Evolutionary conservation across 1,139 yeast genomes (phyloP).

Genomic region (Hemisphaericaspora xylofermentans): DNA sequence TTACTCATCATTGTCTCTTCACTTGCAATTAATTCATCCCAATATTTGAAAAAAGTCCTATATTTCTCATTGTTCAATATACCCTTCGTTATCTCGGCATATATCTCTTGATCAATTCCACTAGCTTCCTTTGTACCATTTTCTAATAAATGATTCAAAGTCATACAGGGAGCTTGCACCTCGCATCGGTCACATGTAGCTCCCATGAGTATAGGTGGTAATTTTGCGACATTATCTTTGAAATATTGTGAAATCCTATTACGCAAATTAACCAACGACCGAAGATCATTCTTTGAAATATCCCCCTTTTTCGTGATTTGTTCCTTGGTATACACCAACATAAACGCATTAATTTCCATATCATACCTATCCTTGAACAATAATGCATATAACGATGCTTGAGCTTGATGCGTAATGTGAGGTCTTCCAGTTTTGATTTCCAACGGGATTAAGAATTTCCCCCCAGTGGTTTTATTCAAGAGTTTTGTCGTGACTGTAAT

Average conservation of each 20-base stretch:
- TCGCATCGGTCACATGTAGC: constrained; percentile 70
- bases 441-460: constrained; percentile 64
- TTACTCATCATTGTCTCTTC: constrained; percentile 66
- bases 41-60: constrained; percentile 57
- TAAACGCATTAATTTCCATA: constrained; percentile 59
- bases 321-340: constrained; percentile 73
- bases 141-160: constrained; percentile 60
- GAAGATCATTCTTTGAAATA: constrained; percentile 53
- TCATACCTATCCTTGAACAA: constrained; percentile 79
- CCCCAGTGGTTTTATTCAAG: constrained; percentile 23
- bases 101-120: constrained; percentile 49
- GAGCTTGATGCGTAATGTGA: constrained; percentile 76
- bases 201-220: constrained; percentile 62
- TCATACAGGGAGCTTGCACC: constrained; percentile 63
- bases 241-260: constrained; percentile 66
- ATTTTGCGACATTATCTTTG: constrained; percentile 45
- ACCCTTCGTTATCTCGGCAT: constrained; percentile 50
- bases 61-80: constrained; percentile 41
- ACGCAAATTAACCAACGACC: constrained; percentile 64
- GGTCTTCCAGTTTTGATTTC: constrained; percentile 86
- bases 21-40: constrained; percentile 71
- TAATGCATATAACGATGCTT: constrained; percentile 80
- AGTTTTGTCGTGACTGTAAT: constrained; percentile 71
- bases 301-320: constrained; percentile 58
- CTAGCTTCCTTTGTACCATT: constrained; percentile 50